Conservation (phyloP, 2,329 filamentous ascomycete genomes). For the Aspergillus terreus region DNA sequence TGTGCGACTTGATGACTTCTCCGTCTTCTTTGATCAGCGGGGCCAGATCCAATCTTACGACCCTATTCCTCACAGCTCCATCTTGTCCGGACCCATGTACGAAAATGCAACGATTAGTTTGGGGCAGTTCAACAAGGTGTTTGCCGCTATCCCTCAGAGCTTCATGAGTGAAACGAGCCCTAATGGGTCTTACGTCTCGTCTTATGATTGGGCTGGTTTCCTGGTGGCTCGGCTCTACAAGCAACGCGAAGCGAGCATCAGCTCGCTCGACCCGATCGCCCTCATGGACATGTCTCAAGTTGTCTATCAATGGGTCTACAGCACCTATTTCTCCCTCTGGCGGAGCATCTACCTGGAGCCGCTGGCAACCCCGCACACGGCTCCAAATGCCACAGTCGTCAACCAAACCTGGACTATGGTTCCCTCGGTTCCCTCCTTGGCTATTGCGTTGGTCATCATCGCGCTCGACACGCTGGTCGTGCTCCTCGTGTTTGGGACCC, state of each 20-base stretch:
- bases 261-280: conserved; percentile 18
- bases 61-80: conserved; percentile 15
- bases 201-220: conserved; percentile 35
- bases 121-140: conserved; percentile 35
- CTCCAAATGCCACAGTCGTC: conserved; percentile 25
- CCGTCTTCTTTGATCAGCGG: conserved; percentile 25
- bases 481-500: conserved; percentile 29
- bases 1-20: conserved; percentile 20
- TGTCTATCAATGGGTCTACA: conserved; percentile 34
- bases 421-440: conserved; percentile 25
- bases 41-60: conserved; percentile 23
- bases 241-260: conserved; percentile 20
- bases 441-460: conserved; percentile 27
- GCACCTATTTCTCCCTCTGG: conserved; percentile 35
- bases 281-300: conserved; percentile 24
- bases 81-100: conserved; percentile 25
- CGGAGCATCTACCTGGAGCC: conserved; percentile 28
- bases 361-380: conserved; percentile 14
- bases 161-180: conserved; percentile 23
- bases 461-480: conserved; percentile 30
- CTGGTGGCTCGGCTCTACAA: conserved; percentile 31
- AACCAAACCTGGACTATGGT: conserved; percentile 30
- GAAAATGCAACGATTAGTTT: conserved; percentile 32
- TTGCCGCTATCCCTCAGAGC: conserved; percentile 31
- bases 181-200: conserved; percentile 25